These are phyloP conservation scores for Phaeosphaeriaceae sp. DNA, from an alignment of 2,329 filamentous ascomycete genomes.

Conservation along the genomic window DNA sequence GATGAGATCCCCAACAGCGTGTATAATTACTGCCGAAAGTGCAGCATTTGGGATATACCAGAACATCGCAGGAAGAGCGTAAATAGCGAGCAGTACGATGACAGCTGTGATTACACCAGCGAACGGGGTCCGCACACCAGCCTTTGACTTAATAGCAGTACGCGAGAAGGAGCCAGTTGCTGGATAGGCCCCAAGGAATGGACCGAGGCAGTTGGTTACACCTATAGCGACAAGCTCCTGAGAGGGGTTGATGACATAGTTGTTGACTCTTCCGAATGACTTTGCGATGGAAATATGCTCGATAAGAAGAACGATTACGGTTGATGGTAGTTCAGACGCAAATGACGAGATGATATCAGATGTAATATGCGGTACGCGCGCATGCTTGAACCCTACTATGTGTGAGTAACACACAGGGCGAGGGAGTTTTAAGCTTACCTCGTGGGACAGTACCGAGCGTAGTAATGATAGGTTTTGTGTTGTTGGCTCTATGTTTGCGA, in stretches of 20 bases:
- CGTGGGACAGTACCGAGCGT: constrained; percentile 80
- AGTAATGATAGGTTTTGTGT: constrained; percentile 67
- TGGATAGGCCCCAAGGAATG: constrained; percentile 89
- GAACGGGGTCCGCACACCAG: constrained; percentile 89
- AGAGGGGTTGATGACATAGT: constrained; percentile 95
- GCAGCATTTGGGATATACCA: constrained; percentile 88
- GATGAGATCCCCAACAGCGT: constrained; percentile 91
- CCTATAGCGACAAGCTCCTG: constrained; percentile 96
- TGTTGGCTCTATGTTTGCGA: constrained; percentile 53
- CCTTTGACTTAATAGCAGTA: constrained; percentile 97
- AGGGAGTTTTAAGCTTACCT: constrained; percentile 53
- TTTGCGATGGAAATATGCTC: constrained; percentile 98
- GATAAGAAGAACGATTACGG: constrained; percentile 90
- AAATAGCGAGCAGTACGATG: constrained; percentile 88
- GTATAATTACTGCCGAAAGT: constrained; percentile 89
- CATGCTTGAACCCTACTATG: constrained; percentile 69
- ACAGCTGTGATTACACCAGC: constrained; percentile 87
- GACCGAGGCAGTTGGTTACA: constrained; percentile 85
- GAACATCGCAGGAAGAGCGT: constrained; percentile 86
- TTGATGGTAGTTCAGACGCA: constrained; percentile 75
- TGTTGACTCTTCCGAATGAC: constrained; percentile 93
- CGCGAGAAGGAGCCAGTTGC: constrained; percentile 95
- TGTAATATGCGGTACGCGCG: constrained; percentile 74
- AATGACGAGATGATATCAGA: constrained; percentile 71
- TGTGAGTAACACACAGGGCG: constrained; percentile 5